phyloP scores from a whole-genome alignment of 2,329 filamentous ascomycete species.

The Fusarium floridanum region DNA sequence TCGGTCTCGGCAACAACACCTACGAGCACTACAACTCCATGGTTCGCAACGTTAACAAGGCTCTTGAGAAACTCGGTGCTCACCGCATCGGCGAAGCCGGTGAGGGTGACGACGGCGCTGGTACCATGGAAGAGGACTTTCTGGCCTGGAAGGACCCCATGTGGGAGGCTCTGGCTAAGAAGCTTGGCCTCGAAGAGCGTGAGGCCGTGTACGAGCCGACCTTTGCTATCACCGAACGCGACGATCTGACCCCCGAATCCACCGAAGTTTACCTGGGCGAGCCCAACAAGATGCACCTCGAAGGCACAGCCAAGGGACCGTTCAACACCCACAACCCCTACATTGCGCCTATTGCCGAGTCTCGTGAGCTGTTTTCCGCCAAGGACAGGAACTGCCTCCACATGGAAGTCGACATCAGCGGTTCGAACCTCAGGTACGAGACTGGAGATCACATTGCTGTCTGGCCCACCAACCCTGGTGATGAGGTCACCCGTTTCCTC shows the following conservation, averaged over 20 bases:
- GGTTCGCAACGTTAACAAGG: constrained; percentile 91
- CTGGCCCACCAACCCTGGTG: constrained; percentile 96
- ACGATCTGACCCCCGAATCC: constrained; percentile 79
- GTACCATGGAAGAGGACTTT: constrained; percentile 99
- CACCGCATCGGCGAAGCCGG: constrained; percentile 87
- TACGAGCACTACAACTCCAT: constrained; percentile 99
- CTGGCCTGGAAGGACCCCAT: constrained; percentile 99
- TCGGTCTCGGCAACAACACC: constrained; percentile 98
- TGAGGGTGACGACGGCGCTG: constrained; percentile 96
- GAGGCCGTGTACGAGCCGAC: constrained; percentile 96
- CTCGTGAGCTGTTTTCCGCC: constrained; percentile 89
- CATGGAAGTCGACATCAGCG: constrained; percentile 92
- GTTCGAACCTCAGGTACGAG: constrained; percentile 91
- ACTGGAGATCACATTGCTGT: constrained; percentile 97
- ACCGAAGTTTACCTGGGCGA: constrained; percentile 93
- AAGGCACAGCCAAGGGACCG: constrained; percentile 85
- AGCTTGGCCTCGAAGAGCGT: constrained; percentile 92
- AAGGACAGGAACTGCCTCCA: constrained; percentile 96
- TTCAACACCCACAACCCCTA: constrained; percentile 98
- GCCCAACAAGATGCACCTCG: constrained; percentile 95
- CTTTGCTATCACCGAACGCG: constrained; percentile 84
- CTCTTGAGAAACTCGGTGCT: constrained; percentile 84
- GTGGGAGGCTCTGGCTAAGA: constrained; percentile 87
- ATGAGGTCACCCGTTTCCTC: constrained; percentile 91
- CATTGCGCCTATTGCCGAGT: constrained; percentile 92